These are phyloP conservation scores for Crotalaria pallida DNA, from an alignment of 306 rosid genomes.

Conservation along the genomic window DNA sequence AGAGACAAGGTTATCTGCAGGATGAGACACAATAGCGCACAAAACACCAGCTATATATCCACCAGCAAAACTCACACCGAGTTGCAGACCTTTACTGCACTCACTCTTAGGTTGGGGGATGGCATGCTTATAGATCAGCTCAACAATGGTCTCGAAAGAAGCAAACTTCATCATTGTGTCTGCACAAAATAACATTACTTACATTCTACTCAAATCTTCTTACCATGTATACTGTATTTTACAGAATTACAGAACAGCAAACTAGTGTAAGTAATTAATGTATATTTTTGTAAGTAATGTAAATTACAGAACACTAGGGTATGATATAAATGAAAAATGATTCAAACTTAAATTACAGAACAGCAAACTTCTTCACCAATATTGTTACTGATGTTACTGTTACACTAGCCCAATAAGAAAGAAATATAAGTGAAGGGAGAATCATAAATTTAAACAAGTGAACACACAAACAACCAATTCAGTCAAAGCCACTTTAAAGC, in stretches of 20 bases:
- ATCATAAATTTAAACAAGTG: background rate
- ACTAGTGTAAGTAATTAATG: no score
- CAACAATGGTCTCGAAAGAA: conserved; percentile 87
- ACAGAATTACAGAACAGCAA: no score
- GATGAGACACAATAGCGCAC: conserved; percentile 95
- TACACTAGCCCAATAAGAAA: background rate
- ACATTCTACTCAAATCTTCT: background rate
- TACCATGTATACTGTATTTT: background rate
- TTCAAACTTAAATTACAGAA: background rate
- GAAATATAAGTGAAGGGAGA: background rate
- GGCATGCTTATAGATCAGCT: conserved; percentile 65
- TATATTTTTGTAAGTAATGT: no score
- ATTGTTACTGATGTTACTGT: conserved; percentile 3
- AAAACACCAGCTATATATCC: conserved; percentile 94
- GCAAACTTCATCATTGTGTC: conserved; percentile 99
- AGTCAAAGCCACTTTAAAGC: background rate
- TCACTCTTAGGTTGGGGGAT: conserved; percentile 75
- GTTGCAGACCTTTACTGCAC: conserved; percentile 82
- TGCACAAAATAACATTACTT: conserved; percentile 26
- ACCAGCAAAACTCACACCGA: conserved; percentile 91
- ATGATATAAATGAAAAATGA: background rate
- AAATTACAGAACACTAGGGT: no score
- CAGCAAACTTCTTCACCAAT: background rate
- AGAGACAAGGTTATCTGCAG: conserved; percentile 97
- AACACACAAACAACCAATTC: background rate